Percentiles rank a stretch among this genome's conserved stretches.
These are phyloP conservation scores for Sporothrix pallida DNA, from an alignment of 2,329 filamentous ascomycete species.

Conservation along the genomic window DNA sequence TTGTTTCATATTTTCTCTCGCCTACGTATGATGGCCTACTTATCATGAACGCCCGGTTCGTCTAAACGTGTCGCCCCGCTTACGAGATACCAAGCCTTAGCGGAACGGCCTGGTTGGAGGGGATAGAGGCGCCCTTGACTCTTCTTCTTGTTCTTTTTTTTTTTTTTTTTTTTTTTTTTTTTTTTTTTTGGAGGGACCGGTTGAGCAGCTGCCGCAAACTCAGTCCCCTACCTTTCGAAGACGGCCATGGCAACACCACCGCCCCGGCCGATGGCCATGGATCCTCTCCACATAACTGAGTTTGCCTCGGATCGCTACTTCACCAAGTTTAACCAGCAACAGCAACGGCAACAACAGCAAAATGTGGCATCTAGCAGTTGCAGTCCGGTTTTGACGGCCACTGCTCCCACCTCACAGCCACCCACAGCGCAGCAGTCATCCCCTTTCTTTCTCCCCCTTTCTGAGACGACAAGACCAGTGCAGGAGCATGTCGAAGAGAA, in stretches of 20 bases:
- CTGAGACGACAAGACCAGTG: slow-evolving; percentile 46
- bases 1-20: not conserved
- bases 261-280: slow-evolving; percentile 54
- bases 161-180: too few relatives aligned
- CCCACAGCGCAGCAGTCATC: slow-evolving; percentile 42
- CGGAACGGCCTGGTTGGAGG: slow-evolving; percentile 28
- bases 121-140: not conserved
- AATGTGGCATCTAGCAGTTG: slow-evolving; percentile 13
- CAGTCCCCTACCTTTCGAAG: slow-evolving; percentile 25
- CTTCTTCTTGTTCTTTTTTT: too few relatives aligned
- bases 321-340: slow-evolving; percentile 63
- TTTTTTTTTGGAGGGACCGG: not conserved
- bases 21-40: slow-evolving; percentile 24
- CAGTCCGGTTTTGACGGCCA: slow-evolving; percentile 36
- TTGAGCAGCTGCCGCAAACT: not conserved
- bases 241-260: slow-evolving; percentile 37
- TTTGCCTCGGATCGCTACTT: slow-evolving; percentile 71
- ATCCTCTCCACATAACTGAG: slow-evolving; percentile 67
- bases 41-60: slow-evolving; percentile 30
- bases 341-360: slow-evolving; percentile 51
- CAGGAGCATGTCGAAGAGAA: slow-evolving; percentile 43
- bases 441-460: slow-evolving; percentile 58
- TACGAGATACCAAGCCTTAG: slow-evolving; percentile 15
- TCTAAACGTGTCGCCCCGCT: slow-evolving; percentile 10
- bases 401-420: slow-evolving; percentile 38